Percentiles rank a stretch among this genome's conserved stretches.
Conservation (phyloP, 306 rosid species). For the Lablab purpureus region DNA sequence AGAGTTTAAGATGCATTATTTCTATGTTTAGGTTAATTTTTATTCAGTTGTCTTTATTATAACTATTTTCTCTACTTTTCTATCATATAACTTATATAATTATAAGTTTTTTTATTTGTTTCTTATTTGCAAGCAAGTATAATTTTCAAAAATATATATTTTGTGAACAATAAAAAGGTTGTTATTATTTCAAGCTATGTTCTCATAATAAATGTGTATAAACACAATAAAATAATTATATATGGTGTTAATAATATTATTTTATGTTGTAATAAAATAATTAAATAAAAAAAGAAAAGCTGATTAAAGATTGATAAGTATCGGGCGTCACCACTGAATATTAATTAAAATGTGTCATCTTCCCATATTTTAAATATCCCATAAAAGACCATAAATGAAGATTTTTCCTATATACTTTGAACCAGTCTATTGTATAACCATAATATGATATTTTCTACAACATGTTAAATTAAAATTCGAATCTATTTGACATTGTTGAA, state of each 20-base stretch:
- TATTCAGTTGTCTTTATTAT: no score
- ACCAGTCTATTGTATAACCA: neutral
- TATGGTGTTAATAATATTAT: neutral
- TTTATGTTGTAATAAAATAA: neutral
- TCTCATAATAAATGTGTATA: neutral
- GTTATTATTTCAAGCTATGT: no score
- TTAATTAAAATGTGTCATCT: neutral
- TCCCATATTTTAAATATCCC: neutral
- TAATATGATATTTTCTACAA: no score
- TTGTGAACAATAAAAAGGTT: neutral
- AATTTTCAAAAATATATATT: no score
- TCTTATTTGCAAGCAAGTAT: no score
- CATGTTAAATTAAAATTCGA: no score
- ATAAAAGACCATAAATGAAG: neutral
- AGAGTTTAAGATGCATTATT: no score
- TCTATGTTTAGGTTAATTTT: no score
- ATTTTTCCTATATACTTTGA: neutral
- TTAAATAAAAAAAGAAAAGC: neutral
- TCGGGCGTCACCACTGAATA: neutral
- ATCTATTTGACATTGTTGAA: neutral
- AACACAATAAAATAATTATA: no score
- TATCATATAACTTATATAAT: no score
- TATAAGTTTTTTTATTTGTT: no score
- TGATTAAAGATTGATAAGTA: neutral
- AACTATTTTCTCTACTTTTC: no score